Conservation (phyloP, 108 stramenopile species). For the Stephanodiscus minutulus region DNA sequence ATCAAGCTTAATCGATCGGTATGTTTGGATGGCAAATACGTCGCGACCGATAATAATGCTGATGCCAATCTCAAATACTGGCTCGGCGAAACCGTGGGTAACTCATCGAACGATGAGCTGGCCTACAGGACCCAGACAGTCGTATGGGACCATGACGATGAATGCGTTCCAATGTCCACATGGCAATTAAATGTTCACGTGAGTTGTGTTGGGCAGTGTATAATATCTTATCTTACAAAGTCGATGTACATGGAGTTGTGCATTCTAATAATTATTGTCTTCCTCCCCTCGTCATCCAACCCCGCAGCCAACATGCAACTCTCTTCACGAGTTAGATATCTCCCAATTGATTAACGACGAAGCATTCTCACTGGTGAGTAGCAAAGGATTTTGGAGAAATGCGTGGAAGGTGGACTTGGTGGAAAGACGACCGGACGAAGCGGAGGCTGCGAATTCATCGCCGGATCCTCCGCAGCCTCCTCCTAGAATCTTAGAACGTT, state of each 20-base stretch:
- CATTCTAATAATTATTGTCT: neutral
- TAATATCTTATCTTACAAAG: neutral
- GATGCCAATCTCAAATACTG: neutral
- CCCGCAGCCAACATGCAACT: constrained; percentile 47
- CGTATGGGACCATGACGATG: constrained; percentile 10
- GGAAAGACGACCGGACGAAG: neutral
- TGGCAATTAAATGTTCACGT: constrained; percentile 10
- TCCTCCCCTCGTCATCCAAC: neutral
- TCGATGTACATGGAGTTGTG: neutral
- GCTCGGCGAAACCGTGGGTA: neutral
- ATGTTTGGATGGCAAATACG: neutral
- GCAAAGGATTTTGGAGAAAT: constrained; percentile 56
- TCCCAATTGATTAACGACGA: constrained; percentile 10
- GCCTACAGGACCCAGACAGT: constrained; percentile 4
- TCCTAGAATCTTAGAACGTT: neutral
- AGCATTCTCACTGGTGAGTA: constrained; percentile 45
- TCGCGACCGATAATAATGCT: neutral
- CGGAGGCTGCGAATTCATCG: neutral
- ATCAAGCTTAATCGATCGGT: neutral
- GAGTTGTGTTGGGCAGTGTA: neutral
- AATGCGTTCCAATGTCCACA: constrained; percentile 13
- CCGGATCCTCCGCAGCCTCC: neutral
- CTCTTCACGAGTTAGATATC: constrained; percentile 45
- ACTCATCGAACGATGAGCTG: neutral
- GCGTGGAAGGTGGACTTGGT: constrained; percentile 51